These are phyloP conservation scores for Haplosporangium gracile DNA, from an alignment of 192 early-diverging fungal genomes.

Conservation along the genomic window DNA sequence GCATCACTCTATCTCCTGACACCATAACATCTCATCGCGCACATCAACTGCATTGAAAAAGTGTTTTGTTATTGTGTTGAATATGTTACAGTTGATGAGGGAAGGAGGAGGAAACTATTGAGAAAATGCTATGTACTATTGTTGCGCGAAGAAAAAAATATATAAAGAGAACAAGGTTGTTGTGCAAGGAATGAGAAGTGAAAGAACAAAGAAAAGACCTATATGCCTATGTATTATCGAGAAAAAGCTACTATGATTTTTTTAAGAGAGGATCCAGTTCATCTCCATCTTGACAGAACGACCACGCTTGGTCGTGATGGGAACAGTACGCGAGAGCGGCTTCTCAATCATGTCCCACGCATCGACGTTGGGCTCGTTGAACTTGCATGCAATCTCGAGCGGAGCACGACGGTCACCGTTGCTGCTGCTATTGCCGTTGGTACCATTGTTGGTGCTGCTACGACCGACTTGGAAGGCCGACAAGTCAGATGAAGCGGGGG, in stretches of 20 bases:
- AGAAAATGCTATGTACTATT: conserved; percentile 9
- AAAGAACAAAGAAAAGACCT: not conserved
- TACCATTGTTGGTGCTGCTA: not conserved
- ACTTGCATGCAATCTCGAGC: conserved; percentile 53
- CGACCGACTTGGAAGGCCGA: conserved; percentile 48
- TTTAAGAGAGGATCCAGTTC: conserved; percentile 51
- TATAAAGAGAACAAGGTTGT: not conserved
- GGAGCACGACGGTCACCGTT: not conserved
- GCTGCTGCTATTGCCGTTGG: not conserved
- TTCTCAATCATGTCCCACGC: conserved; percentile 56
- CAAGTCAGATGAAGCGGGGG: conserved; percentile 38
- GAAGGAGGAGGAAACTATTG: not conserved
- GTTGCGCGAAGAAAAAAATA: not conserved
- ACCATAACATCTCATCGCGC: not conserved
- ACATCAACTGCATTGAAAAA: not conserved
- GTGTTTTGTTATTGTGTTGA: not conserved
- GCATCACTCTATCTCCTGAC: not conserved
- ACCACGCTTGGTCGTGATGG: conserved; percentile 34
- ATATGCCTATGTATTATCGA: not conserved
- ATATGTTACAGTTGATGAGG: conserved; percentile 5
- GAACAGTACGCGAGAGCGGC: conserved; percentile 32
- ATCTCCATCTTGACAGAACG: conserved; percentile 55
- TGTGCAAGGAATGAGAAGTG: not conserved
- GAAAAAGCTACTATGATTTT: not conserved
- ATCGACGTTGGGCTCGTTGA: conserved; percentile 55